A percentile compares a stretch with the other conserved stretches of the same genome.
These are phyloP conservation scores for Aegilops longissima DNA, from an alignment of 176 grass and related monocot species.

Conservation along the genomic window DNA sequence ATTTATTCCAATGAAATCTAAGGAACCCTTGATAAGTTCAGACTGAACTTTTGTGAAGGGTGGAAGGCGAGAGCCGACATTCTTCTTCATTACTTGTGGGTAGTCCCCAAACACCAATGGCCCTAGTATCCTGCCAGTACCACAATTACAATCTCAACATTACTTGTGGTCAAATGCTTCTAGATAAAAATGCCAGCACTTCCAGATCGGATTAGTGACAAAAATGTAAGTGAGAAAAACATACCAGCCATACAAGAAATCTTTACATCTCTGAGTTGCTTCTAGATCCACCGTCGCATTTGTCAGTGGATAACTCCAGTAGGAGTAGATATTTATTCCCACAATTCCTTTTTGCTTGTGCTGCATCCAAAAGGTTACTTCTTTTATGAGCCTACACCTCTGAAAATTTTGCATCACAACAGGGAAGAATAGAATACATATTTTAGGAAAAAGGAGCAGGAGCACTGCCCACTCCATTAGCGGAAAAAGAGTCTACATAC, in stretches of 20 bases:
- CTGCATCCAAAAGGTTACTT: conserved; percentile 3
- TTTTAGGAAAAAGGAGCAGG: too few relatives aligned
- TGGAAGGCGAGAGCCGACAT: conserved; percentile 36
- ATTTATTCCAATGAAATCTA: conserved; percentile 50
- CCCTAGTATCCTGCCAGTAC: conserved; percentile 38
- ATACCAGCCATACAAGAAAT: conserved; percentile 54
- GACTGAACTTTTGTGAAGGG: conserved; percentile 40
- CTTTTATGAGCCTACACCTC: conserved; percentile 30
- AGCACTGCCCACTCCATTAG: too few relatives aligned
- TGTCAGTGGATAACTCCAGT: conserved; percentile 49
- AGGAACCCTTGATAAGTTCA: conserved; percentile 29
- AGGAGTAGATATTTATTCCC: conserved; percentile 49
- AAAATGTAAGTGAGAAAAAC: background rate
- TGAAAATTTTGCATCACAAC: background rate
- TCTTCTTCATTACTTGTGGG: conserved; percentile 44
- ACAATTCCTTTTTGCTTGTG: conserved; percentile 41
- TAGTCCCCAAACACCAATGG: conserved; percentile 53
- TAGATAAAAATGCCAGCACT: too few relatives aligned
- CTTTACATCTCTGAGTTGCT: conserved; percentile 41
- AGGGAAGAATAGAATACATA: background rate
- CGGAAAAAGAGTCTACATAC: background rate
- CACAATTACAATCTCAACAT: background rate
- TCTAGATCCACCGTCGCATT: conserved; percentile 42
- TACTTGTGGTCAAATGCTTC: background rate
- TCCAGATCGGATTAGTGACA: too few relatives aligned